Percentiles rank a stretch among this genome's conserved stretches.
Conservation (phyloP, 805 yeast genomes). For the Suhomyces sp. region DNA sequence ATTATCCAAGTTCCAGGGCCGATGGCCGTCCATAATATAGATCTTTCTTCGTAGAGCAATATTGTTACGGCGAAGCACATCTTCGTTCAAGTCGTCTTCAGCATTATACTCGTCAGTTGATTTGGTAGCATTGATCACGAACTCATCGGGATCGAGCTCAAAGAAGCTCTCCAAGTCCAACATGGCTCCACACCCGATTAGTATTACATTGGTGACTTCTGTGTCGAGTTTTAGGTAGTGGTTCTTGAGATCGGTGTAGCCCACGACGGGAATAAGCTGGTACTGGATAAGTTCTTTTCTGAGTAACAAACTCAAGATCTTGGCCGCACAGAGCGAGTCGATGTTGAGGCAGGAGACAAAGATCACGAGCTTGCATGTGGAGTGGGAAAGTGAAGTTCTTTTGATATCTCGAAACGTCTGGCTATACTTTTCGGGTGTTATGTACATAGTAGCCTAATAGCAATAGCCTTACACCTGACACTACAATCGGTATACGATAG, state of each 20-base stretch:
- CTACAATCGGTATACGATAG: background rate
- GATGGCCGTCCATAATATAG: conserved; percentile 83
- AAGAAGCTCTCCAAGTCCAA: conserved; percentile 77
- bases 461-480: too few species aligned
- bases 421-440: conserved; percentile 66
- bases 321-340: conserved; percentile 89
- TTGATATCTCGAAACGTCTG: conserved; percentile 65
- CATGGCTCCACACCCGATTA: conserved; percentile 93
- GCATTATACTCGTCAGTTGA: background rate
- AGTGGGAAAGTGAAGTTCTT: conserved; percentile 75
- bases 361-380: conserved; percentile 84
- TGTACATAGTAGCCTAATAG: conserved; percentile 47
- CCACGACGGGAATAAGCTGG: conserved; percentile 89
- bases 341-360: conserved; percentile 89
- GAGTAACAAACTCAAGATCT: conserved; percentile 65
- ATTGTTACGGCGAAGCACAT: conserved; percentile 14
- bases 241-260: conserved; percentile 71
- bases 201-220: conserved; percentile 70
- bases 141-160: conserved; percentile 57
- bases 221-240: conserved; percentile 65
- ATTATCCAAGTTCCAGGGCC: conserved; percentile 97
- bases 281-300: conserved; percentile 82
- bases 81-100: conserved; percentile 21
- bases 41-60: conserved; percentile 50
- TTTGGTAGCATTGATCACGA: conserved; percentile 30